Conservation (phyloP, 495 filamentous ascomycete genomes). For the Penicillium dipodomyicola region DNA sequence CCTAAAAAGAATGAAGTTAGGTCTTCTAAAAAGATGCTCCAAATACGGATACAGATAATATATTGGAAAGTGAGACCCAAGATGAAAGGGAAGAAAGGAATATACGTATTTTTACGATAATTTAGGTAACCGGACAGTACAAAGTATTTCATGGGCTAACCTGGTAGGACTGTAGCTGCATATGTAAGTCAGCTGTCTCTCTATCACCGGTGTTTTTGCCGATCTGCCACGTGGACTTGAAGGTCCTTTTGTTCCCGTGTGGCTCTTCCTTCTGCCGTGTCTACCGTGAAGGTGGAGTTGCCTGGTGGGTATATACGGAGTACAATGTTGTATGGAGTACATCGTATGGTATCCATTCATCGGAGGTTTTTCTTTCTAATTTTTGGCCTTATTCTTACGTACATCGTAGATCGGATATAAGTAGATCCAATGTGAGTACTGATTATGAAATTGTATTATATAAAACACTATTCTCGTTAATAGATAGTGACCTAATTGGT, state of each 20-base stretch:
- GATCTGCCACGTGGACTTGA: constrained; percentile 15
- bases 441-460: neutral
- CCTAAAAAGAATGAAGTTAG: too few relatives aligned
- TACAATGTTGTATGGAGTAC: neutral
- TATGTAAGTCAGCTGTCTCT: neutral
- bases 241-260: neutral
- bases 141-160: neutral
- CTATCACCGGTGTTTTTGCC: constrained; percentile 2
- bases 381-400: neutral
- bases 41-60: neutral
- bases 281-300: neutral
- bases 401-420: neutral
- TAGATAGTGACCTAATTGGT: neutral
- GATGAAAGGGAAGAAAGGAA: neutral
- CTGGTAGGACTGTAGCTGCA: neutral
- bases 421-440: neutral
- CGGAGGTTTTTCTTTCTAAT: neutral
- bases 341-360: neutral
- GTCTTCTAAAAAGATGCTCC: too few relatives aligned
- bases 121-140: neutral
- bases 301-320: neutral
- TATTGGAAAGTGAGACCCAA: neutral
- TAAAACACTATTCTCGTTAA: neutral
- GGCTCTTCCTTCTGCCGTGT: constrained; percentile 4
- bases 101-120: neutral